These are phyloP conservation scores for Albugo laibachii DNA, from an alignment of 352 stramenopile species.

Conservation along the genomic window DNA sequence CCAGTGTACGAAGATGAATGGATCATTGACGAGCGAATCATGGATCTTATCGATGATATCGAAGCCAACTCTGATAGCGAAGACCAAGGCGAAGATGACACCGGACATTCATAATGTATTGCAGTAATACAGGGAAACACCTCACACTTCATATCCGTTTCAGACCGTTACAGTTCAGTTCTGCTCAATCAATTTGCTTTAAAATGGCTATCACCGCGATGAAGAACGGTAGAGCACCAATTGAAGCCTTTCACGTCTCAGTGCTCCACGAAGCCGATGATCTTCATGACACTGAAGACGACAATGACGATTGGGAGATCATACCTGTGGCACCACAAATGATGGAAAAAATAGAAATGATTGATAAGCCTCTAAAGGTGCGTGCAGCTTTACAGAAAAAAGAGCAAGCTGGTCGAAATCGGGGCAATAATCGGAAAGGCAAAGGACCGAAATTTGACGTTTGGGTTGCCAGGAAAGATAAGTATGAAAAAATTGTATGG, in stretches of 20 bases:
- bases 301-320: slow-evolving; percentile 7
- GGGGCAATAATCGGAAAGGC: no score
- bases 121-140: no score
- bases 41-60: slow-evolving; percentile 8
- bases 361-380: background rate
- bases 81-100: slow-evolving; percentile 2
- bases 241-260: no score
- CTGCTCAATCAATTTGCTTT: no score
- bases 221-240: no score
- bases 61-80: slow-evolving; percentile 15
- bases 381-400: background rate
- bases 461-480: slow-evolving; percentile 75
- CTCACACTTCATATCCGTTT: no score
- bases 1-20: slow-evolving; percentile 59
- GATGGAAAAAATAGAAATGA: no score
- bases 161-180: no score
- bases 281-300: slow-evolving; percentile 2
- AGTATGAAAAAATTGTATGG: slow-evolving; percentile 55
- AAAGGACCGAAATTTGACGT: slow-evolving; percentile 49
- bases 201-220: no score
- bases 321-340: slow-evolving; percentile 8
- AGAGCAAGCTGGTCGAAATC: background rate
- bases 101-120: no score
- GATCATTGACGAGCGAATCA: slow-evolving; percentile 51
- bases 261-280: slow-evolving; percentile 9